Evolutionary conservation across 306 rosid genomes (phyloP).

Genomic region (Malus domestica): ASM211411v1 NC_041793.1:35698501-35699000

Average conservation of each 20-base stretch:
- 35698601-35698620: no score
- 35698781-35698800: no score
- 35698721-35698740: not conserved
- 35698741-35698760: not conserved
- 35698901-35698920: not conserved
- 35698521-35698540: no score
- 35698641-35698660: no score
- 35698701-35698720: not conserved
- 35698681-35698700: not conserved
- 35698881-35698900: not conserved
- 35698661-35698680: not conserved
- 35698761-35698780: not conserved
- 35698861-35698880: not conserved
- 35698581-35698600: no score
- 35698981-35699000: no score
- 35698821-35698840: not conserved
- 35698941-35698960: not conserved
- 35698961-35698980: no score
- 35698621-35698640: no score
- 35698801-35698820: not conserved
- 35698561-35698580: no score
- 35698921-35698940: not conserved
- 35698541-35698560: no score
- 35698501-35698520: no score
- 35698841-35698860: not conserved